Evolutionary conservation across 2,329 filamentous ascomycete genomes (phyloP).

Genomic region (Allantophomopsis lycopodina): DNA sequence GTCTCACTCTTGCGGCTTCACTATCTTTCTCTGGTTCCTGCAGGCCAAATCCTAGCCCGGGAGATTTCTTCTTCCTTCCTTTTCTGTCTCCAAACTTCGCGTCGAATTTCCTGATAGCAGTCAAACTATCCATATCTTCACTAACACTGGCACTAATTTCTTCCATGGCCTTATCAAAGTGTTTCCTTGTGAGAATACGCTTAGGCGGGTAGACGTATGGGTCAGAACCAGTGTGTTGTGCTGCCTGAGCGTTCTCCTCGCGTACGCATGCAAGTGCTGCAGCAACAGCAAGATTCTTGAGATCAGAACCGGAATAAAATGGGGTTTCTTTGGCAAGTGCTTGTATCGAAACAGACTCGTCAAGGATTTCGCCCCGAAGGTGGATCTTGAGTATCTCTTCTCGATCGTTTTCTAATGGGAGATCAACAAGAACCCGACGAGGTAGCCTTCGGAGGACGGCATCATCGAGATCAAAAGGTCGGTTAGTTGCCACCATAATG

Average conservation of each 20-base stretch:
- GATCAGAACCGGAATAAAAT: slow-evolving; percentile 69
- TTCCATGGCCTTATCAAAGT: slow-evolving; percentile 75
- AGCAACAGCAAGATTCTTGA: slow-evolving; percentile 72
- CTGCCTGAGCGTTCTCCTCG: slow-evolving; percentile 45
- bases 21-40: slow-evolving; percentile 14
- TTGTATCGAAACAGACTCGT: slow-evolving; percentile 43
- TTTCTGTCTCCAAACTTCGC: slow-evolving; percentile 83
- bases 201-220: slow-evolving; percentile 46
- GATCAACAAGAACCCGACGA: slow-evolving; percentile 57
- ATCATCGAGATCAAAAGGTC: slow-evolving; percentile 88
- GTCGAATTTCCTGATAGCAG: slow-evolving; percentile 87
- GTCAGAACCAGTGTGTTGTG: slow-evolving; percentile 23
- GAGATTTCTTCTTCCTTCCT: slow-evolving; percentile 44
- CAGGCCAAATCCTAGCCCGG: slow-evolving; percentile 40
- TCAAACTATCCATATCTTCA: slow-evolving; percentile 81
- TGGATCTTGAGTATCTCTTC: slow-evolving; percentile 59
- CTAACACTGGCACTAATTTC: slow-evolving; percentile 89
- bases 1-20: slow-evolving; percentile 17
- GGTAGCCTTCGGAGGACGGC: slow-evolving; percentile 68
- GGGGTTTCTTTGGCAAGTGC: slow-evolving; percentile 53
- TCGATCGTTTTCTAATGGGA: slow-evolving; percentile 53
- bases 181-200: slow-evolving; percentile 48
- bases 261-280: slow-evolving; percentile 68
- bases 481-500: slow-evolving; percentile 96
- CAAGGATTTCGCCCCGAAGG: slow-evolving; percentile 53